Percentiles rank a stretch among this genome's conserved stretches.
Conservation (phyloP, 805 yeast species). For the Maudiozyma barnettii region DNA sequence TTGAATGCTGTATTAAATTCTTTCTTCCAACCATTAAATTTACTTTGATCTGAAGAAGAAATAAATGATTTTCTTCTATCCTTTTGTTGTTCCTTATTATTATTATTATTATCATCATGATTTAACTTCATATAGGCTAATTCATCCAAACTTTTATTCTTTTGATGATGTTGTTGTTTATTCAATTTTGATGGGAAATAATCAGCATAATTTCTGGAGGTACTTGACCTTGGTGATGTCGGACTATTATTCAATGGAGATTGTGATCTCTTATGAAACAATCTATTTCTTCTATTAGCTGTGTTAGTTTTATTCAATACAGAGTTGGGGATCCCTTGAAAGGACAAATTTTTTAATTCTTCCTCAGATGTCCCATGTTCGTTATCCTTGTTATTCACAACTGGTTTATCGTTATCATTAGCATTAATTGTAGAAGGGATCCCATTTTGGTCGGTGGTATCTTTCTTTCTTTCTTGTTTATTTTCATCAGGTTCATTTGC, state of each 20-base stretch:
- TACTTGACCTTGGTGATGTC: not conserved
- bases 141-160: constrained; percentile 1
- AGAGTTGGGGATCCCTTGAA: constrained; percentile 27
- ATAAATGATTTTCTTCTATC: constrained; percentile 6
- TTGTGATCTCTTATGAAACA: not conserved
- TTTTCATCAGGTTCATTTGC: not conserved
- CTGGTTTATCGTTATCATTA: not conserved
- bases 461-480: not conserved
- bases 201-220: not conserved
- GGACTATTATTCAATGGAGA: not conserved
- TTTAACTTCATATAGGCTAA: not conserved
- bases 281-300: not conserved
- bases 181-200: not conserved
- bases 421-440: too few species aligned
- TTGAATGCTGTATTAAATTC: constrained; percentile 24
- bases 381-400: not conserved
- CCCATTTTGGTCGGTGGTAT: not conserved
- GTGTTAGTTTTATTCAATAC: constrained; percentile 4
- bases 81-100: not conserved
- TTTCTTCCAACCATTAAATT: constrained; percentile 16
- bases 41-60: not conserved
- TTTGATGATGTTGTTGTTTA: not conserved
- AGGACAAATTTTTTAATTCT: constrained; percentile 20
- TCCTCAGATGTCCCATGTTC: constrained; percentile 17
- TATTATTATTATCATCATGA: not conserved